Conservation (phyloP, 495 filamentous ascomycete species). For the Talaromyces ruber region DNA sequence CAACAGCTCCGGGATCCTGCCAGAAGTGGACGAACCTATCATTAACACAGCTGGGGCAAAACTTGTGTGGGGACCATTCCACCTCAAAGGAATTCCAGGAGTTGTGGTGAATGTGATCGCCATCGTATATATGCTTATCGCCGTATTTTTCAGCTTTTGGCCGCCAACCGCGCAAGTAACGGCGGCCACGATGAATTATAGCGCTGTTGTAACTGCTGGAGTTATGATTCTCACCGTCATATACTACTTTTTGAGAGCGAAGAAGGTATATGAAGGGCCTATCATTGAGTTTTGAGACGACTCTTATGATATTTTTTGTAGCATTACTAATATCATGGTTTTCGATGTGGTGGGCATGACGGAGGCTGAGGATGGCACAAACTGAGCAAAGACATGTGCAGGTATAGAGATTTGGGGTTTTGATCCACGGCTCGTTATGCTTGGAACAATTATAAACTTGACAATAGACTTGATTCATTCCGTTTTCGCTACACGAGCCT, state of each 20-base stretch:
- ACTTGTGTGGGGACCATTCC: conserved; percentile 33
- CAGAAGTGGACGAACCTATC: conserved; percentile 7
- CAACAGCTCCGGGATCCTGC: not conserved
- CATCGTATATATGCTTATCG: conserved; percentile 35
- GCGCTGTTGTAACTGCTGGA: conserved; percentile 30
- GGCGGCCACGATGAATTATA: conserved; percentile 36
- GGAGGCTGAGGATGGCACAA: not conserved
- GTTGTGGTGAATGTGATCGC: conserved; percentile 21
- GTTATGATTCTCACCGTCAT: conserved; percentile 33
- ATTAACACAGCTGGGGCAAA: conserved; percentile 21
- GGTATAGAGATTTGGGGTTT: not conserved
- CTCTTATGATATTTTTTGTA: not conserved
- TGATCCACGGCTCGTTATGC: too few relatives aligned
- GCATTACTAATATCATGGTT: not conserved
- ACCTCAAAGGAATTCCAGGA: conserved; percentile 20
- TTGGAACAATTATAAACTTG: not conserved
- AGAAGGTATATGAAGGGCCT: conserved; percentile 36
- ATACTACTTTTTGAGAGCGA: conserved; percentile 37
- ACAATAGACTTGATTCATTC: not conserved
- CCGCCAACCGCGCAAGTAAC: conserved; percentile 25
- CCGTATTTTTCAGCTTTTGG: conserved; percentile 46
- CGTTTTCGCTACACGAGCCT: not conserved
- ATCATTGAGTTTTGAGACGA: conserved; percentile 24
- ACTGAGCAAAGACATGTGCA: not conserved
- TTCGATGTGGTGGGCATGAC: not conserved